phyloP scores from a whole-genome alignment of 495 filamentous ascomycete species.

The Bacidia rubella region DNA sequence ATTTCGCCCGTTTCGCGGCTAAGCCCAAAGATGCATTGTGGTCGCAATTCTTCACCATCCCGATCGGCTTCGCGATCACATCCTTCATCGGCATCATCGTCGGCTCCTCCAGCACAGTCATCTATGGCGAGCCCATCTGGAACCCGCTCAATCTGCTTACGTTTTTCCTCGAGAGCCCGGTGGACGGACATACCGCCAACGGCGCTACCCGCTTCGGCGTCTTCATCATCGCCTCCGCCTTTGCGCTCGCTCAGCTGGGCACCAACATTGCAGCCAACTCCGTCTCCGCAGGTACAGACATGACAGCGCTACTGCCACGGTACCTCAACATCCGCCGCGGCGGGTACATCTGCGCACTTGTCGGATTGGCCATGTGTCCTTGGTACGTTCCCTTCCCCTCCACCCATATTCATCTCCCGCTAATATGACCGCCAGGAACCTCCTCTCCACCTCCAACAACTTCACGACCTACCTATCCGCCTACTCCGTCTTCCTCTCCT shows the following conservation, averaged over 20 bases:
- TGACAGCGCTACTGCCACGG: constrained; percentile 79
- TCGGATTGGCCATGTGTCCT: constrained; percentile 82
- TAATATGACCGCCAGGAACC: constrained; percentile 34
- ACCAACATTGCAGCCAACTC: constrained; percentile 93
- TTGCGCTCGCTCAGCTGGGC: constrained; percentile 76
- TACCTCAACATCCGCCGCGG: constrained; percentile 83
- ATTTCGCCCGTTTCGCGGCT: constrained; percentile 75
- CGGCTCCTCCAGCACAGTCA: constrained; percentile 69
- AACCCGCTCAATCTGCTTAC: constrained; percentile 68
- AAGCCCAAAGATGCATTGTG: constrained; percentile 76
- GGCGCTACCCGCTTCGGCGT: constrained; percentile 72
- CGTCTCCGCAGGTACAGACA: constrained; percentile 77
- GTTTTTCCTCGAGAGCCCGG: constrained; percentile 41
- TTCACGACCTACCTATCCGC: constrained; percentile 93
- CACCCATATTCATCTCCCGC: not conserved
- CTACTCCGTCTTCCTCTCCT: constrained; percentile 90
- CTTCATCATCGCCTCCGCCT: constrained; percentile 73
- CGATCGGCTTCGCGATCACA: constrained; percentile 72
- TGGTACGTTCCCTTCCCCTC: constrained; percentile 21
- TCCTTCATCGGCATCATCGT: constrained; percentile 92
- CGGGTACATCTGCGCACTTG: constrained; percentile 71
- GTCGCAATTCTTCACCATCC: constrained; percentile 81
- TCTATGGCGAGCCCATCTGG: constrained; percentile 71
- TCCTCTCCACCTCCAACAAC: constrained; percentile 64
- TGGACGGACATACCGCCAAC: constrained; percentile 41